Percentiles rank a stretch among this genome's conserved stretches.
Conservation (phyloP, 768 basidiomycete genomes). For the Melanogaster broomeanus region DNA sequence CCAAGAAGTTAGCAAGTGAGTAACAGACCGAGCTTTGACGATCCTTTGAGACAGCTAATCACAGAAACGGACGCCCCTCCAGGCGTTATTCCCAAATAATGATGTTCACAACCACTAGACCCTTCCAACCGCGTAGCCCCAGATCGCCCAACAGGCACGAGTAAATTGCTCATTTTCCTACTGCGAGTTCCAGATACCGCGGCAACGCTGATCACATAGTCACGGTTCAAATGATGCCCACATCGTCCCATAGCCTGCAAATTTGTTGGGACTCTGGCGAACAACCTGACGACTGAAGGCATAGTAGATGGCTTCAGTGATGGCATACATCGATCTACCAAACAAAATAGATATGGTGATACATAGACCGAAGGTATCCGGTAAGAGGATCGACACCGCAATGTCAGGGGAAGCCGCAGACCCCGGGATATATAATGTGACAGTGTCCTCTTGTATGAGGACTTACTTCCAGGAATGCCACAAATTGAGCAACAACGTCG, state of each 20-base stretch:
- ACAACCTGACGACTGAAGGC: constrained; percentile 42
- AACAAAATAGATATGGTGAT: constrained; percentile 43
- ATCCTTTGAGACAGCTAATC: background rate
- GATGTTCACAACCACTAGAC: constrained; percentile 57
- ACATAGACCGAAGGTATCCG: constrained; percentile 40
- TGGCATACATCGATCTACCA: constrained; percentile 45
- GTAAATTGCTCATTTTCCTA: constrained; percentile 49
- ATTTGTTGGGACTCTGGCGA: constrained; percentile 45
- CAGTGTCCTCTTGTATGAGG: too few species aligned
- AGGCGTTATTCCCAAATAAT: constrained; percentile 45
- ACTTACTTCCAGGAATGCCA: background rate
- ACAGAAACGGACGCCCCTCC: background rate
- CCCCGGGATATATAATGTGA: too few species aligned
- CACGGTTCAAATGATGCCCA: constrained; percentile 66
- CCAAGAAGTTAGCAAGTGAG: background rate
- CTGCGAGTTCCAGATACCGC: constrained; percentile 39
- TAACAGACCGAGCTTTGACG: constrained; percentile 31
- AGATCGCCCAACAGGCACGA: constrained; percentile 58
- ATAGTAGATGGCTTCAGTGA: constrained; percentile 45
- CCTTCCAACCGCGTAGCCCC: constrained; percentile 55
- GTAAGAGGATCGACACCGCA: constrained; percentile 37
- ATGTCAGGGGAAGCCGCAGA: constrained; percentile 46
- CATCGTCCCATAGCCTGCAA: constrained; percentile 58
- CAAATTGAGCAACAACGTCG: constrained; percentile 10
- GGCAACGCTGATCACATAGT: constrained; percentile 51